A percentile compares a stretch with the other conserved stretches of the same genome.
Conservation (phyloP, 1,139 yeast species). For the Sugiyamaella paludigena region DNA sequence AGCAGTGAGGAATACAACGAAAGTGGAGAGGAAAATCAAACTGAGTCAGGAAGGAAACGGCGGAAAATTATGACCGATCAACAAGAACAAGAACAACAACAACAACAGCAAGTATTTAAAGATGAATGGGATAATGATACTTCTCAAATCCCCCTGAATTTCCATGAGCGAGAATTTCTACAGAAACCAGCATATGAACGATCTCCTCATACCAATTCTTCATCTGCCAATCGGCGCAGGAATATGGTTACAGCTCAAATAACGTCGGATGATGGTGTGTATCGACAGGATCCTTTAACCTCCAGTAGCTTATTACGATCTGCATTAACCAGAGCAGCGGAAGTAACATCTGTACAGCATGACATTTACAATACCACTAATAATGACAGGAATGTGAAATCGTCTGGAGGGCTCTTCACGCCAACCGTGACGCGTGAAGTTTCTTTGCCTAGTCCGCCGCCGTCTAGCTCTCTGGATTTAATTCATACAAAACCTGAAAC, state of each 20-base stretch:
- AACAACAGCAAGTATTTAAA: too few relatives aligned
- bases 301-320: conserved; percentile 4
- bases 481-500: background rate
- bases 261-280: conserved; percentile 2
- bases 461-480: background rate
- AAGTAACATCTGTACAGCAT: background rate
- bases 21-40: background rate
- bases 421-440: conserved; percentile 9
- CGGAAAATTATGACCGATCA: too few relatives aligned
- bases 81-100: too few relatives aligned
- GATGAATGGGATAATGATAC: background rate
- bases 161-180: conserved; percentile 6
- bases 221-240: background rate
- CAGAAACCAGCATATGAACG: conserved; percentile 12
- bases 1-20: conserved; percentile 1
- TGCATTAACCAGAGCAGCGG: conserved; percentile 1
- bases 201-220: conserved; percentile 3
- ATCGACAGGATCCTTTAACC: background rate
- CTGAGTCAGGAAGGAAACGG: background rate
- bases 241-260: background rate
- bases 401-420: conserved; percentile 22
- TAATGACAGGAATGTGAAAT: conserved; percentile 1
- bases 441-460: background rate
- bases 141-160: background rate
- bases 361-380: background rate